phyloP scores from a whole-genome alignment of 768 basidiomycete genomes.

The Amanita molliuscula region DNA sequence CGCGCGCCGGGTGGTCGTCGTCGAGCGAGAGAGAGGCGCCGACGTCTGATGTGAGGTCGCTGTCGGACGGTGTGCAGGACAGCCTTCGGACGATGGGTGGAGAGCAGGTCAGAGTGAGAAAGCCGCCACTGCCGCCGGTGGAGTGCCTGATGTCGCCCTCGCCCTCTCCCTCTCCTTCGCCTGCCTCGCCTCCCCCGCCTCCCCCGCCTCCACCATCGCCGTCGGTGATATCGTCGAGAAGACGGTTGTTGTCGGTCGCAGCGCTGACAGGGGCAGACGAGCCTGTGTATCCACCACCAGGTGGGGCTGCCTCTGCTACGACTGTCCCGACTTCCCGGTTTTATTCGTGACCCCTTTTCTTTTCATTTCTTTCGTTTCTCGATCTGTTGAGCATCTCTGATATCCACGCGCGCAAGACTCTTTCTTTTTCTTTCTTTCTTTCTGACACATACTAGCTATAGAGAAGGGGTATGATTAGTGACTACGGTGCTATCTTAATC shows the following conservation, averaged over 20 bases:
- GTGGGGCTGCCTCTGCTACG: neutral
- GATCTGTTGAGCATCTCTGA: neutral
- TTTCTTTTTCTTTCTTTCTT: neutral
- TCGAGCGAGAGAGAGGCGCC: neutral
- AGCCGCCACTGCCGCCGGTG: too few relatives aligned
- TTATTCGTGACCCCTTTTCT: neutral
- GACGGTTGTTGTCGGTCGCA: conserved; percentile 5
- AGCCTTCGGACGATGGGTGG: too few relatives aligned
- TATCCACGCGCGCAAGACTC: neutral
- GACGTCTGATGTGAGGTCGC: neutral
- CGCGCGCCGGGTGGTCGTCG: neutral
- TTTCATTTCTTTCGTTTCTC: neutral
- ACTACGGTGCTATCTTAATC: too few relatives aligned
- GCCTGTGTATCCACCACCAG: neutral
- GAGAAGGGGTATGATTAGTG: too few relatives aligned
- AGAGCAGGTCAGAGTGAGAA: too few relatives aligned
- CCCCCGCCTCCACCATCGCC: neutral
- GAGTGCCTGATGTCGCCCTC: neutral
- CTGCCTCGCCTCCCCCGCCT: neutral
- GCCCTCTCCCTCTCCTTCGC: neutral
- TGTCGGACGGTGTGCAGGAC: neutral
- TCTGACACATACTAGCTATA: too few relatives aligned
- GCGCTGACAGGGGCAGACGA: conserved; percentile 5
- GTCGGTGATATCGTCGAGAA: conserved; percentile 1
- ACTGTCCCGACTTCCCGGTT: conserved; percentile 2